phyloP scores from a whole-genome alignment of 2,329 filamentous ascomycete genomes.

The Tolypocladium tundrense region DNA sequence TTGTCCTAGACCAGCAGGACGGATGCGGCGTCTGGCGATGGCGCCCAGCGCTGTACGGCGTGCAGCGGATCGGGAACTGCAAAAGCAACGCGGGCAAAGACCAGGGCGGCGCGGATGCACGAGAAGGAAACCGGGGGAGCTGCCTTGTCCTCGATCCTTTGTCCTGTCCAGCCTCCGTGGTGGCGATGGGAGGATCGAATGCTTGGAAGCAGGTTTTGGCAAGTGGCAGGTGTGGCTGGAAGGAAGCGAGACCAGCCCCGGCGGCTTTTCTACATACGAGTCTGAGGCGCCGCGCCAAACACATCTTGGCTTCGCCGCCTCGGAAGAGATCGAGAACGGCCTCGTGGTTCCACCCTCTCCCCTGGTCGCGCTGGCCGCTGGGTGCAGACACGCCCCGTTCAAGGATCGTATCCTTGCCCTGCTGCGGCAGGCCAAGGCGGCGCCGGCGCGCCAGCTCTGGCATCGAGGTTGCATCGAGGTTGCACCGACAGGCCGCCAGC shows the following conservation, averaged over 20 bases:
- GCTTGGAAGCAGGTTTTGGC: not conserved
- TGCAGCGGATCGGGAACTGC: not conserved
- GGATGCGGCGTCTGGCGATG: not conserved
- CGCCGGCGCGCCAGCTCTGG: not conserved
- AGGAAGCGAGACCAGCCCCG: too few relatives aligned
- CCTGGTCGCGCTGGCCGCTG: not conserved
- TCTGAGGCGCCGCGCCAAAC: not conserved
- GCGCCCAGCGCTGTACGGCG: not conserved
- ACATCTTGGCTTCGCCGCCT: not conserved
- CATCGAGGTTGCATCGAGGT: too few relatives aligned
- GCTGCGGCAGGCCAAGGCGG: not conserved
- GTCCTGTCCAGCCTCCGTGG: not conserved
- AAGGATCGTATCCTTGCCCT: not conserved
- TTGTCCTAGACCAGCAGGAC: not conserved
- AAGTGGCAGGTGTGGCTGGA: not conserved
- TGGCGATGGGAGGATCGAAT: not conserved
- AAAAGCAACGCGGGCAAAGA: not conserved
- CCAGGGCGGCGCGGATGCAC: not conserved
- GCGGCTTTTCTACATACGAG: not conserved
- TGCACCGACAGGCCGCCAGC: not conserved
- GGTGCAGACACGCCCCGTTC: not conserved
- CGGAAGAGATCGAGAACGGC: constrained; percentile 1
- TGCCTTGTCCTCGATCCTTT: not conserved
- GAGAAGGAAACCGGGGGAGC: not conserved
- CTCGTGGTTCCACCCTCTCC: not conserved